Evolutionary conservation across 2,329 filamentous ascomycete genomes (phyloP).

Genomic region (Trichoderma gracile): DNA sequence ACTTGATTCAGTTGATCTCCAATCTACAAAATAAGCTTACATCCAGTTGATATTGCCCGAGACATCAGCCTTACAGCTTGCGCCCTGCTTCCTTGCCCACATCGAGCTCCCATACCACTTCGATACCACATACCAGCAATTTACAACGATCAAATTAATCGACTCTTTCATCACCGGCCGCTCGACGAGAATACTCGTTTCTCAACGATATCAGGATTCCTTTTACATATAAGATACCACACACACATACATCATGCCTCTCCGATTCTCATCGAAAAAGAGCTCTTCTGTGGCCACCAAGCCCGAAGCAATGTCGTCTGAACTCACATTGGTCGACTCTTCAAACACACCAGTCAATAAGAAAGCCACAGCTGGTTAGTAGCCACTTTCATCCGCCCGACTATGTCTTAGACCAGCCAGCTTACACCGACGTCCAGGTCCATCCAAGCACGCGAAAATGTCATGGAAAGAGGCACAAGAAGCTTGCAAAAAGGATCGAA

Average conservation of each 20-base stretch:
- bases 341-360: neutral
- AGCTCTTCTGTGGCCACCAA: neutral
- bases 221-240: neutral
- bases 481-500: neutral
- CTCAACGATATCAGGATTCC: neutral
- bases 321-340: slow-evolving; percentile 13
- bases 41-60: neutral
- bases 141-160: neutral
- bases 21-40: neutral
- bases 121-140: neutral
- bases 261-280: slow-evolving; percentile 13
- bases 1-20: neutral
- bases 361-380: neutral
- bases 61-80: too few relatives aligned
- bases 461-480: slow-evolving; percentile 21
- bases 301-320: slow-evolving; percentile 16
- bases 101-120: neutral
- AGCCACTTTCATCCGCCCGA: neutral
- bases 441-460: slow-evolving; percentile 13
- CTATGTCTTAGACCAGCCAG: neutral
- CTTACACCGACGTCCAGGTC: neutral
- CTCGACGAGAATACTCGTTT: neutral
- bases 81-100: neutral
- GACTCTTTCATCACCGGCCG: neutral
- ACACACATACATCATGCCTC: slow-evolving; percentile 10